Evolutionary conservation across 2,329 filamentous ascomycete species (phyloP).

Genomic region (Parafenestella ontariensis): DNA sequence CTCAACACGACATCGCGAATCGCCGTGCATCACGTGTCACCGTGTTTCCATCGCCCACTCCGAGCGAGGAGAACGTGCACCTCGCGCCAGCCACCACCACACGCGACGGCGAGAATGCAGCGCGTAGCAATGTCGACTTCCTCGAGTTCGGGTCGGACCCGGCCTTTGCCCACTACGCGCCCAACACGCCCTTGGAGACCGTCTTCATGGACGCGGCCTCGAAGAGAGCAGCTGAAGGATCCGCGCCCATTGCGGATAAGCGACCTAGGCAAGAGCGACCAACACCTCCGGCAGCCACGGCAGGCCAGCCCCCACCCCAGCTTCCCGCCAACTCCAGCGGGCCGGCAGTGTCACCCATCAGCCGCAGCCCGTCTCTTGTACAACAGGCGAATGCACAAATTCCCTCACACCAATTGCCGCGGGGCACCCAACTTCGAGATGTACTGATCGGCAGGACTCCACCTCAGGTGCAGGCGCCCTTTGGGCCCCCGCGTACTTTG

Average conservation of each 20-base stretch:
- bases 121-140: neutral
- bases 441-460: conserved; percentile 2
- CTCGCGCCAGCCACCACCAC: neutral
- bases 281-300: neutral
- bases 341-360: too few species aligned
- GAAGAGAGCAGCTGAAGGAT: neutral
- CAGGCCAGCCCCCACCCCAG: neutral
- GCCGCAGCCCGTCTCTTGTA: conserved; percentile 3
- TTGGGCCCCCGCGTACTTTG: neutral
- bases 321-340: conserved; percentile 2
- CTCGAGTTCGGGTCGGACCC: too few species aligned
- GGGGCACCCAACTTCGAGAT: conserved; percentile 1
- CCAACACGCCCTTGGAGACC: neutral
- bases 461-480: conserved; percentile 9
- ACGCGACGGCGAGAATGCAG: neutral
- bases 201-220: neutral
- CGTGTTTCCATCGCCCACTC: conserved; percentile 67
- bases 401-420: conserved; percentile 11
- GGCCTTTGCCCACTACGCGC: neutral
- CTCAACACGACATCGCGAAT: conserved; percentile 3
- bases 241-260: neutral
- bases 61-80: conserved; percentile 61
- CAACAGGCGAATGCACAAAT: conserved; percentile 5
- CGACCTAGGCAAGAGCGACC: neutral
- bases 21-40: conserved; percentile 22